Percentiles rank a stretch among this genome's conserved stretches.
phyloP scores from a whole-genome alignment of 768 basidiomycete species.

The Rhizopogon roseolus region DNA sequence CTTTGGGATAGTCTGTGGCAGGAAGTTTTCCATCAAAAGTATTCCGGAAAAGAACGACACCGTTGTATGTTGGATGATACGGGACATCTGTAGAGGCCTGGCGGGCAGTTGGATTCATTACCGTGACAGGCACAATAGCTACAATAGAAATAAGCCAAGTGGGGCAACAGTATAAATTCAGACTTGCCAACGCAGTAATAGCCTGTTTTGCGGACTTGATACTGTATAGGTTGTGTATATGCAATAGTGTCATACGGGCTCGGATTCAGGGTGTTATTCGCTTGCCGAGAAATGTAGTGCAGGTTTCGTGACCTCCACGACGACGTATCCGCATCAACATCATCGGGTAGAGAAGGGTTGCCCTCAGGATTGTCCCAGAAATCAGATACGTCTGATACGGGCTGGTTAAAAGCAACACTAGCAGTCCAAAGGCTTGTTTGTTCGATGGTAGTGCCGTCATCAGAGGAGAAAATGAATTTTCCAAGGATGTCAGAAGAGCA shows the following conservation, averaged over 20 bases:
- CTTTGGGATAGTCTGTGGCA: conserved; percentile 96
- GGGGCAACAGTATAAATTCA: background rate
- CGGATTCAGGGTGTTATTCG: conserved; percentile 34
- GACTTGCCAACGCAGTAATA: conserved; percentile 92
- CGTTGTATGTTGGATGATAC: conserved; percentile 74
- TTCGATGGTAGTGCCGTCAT: conserved; percentile 53
- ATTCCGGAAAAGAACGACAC: conserved; percentile 81
- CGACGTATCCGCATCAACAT: conserved; percentile 40
- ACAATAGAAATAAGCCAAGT: conserved; percentile 2
- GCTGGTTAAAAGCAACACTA: conserved; percentile 57
- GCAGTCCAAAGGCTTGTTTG: conserved; percentile 89
- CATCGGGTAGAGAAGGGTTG: conserved; percentile 49
- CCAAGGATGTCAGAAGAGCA: conserved; percentile 73
- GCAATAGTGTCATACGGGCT: conserved; percentile 45
- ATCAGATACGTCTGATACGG: conserved; percentile 25
- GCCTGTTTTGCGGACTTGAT: conserved; percentile 80
- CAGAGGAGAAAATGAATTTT: conserved; percentile 82
- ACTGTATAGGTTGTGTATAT: conserved; percentile 75
- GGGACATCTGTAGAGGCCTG: conserved; percentile 47
- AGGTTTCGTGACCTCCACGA: conserved; percentile 39
- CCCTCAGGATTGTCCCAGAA: conserved; percentile 61
- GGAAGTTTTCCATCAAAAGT: conserved; percentile 84
- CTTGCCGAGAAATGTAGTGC: conserved; percentile 11
- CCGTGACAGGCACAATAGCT: conserved; percentile 89
- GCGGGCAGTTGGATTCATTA: conserved; percentile 39